Conservation (phyloP, 495 filamentous ascomycete species). For the Xylaria venustula region DNA sequence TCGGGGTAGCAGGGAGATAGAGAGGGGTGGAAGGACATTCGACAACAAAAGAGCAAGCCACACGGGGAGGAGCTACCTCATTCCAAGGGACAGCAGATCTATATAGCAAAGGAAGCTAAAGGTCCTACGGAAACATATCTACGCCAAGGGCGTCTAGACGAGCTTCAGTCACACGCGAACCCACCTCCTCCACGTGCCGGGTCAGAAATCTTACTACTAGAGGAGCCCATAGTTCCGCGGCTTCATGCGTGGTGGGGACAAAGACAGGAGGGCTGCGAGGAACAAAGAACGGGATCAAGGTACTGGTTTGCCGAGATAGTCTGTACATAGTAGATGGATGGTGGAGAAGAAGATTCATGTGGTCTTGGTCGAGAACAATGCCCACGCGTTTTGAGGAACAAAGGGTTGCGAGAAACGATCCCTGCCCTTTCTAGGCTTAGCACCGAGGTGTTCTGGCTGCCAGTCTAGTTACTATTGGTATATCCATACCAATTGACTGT, state of each 20-base stretch:
- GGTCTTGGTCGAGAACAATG: neutral
- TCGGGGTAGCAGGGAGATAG: neutral
- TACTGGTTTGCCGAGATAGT: neutral
- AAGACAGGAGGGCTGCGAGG: neutral
- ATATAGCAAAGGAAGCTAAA: neutral
- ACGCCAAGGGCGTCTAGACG: slow-evolving; percentile 7
- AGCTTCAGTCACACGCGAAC: neutral
- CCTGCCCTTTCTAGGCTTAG: neutral
- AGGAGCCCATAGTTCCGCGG: slow-evolving; percentile 5
- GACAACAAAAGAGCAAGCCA: neutral
- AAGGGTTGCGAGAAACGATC: neutral
- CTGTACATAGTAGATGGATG: neutral
- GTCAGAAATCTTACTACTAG: neutral
- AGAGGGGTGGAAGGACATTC: no score
- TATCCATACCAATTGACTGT: neutral
- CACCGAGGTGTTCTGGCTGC: neutral
- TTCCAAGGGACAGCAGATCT: neutral
- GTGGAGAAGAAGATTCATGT: neutral
- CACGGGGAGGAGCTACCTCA: neutral
- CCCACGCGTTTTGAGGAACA: no score
- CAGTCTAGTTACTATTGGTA: neutral
- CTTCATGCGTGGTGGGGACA: neutral
- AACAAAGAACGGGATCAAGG: neutral
- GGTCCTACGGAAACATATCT: neutral
- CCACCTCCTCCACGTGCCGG: slow-evolving; percentile 6